A percentile compares a stretch with the other conserved stretches of the same genome.
Evolutionary conservation across 2,329 filamentous ascomycete species (phyloP).

Genomic region (Trichoderma sp.): DNA sequence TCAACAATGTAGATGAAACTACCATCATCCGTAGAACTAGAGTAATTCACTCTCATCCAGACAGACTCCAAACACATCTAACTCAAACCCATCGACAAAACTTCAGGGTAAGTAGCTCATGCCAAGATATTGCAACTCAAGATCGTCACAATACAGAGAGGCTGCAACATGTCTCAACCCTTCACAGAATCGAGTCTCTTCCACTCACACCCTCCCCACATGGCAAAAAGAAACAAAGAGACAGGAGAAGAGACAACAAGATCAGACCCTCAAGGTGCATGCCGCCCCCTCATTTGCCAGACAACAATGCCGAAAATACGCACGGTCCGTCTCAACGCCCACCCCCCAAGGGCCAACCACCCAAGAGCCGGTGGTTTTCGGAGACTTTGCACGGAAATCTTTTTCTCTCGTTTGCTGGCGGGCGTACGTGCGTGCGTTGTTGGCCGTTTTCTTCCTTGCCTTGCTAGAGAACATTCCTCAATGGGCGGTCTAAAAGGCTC

Average conservation of each 20-base stretch:
- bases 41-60: neutral
- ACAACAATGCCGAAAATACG: neutral
- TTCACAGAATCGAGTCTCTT: neutral
- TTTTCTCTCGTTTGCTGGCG: neutral
- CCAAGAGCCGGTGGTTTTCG: neutral
- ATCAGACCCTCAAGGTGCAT: slow-evolving; percentile 1
- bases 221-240: neutral
- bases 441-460: neutral
- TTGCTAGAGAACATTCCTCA: neutral
- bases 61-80: neutral
- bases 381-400: slow-evolving; percentile 10
- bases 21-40: neutral
- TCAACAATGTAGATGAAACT: neutral
- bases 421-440: neutral
- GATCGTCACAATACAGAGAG: neutral
- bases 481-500: slow-evolving; percentile 9
- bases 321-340: neutral
- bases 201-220: neutral
- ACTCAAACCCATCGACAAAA: neutral
- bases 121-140: neutral
- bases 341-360: neutral
- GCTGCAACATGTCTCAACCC: neutral
- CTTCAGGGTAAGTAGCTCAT: neutral
- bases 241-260: neutral
- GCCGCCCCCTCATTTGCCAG: neutral